Percentiles rank a stretch among this genome's conserved stretches.
phyloP scores from a whole-genome alignment of 2,329 filamentous ascomycete genomes.

The Phialemonium atrogriseum region DNA sequence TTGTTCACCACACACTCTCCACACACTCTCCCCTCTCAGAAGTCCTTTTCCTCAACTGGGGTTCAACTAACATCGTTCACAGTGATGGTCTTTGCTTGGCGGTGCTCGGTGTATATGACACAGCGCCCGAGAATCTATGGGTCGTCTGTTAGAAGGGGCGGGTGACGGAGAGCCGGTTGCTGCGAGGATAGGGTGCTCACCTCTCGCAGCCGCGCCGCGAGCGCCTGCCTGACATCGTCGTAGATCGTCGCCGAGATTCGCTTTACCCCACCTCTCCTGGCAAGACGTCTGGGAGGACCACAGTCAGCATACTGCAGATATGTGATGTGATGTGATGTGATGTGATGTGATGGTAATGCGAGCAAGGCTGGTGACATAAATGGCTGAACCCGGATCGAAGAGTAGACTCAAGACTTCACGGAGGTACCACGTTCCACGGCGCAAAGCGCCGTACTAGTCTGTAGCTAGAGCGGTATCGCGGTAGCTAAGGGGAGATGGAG shows the following conservation, averaged over 20 bases:
- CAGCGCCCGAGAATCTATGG: slow-evolving; percentile 44
- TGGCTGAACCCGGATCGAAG: too few species aligned
- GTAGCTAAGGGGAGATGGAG: neutral
- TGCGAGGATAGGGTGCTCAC: slow-evolving; percentile 27
- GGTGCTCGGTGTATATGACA: slow-evolving; percentile 43
- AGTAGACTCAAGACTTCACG: too few species aligned
- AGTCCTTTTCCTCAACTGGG: too few species aligned
- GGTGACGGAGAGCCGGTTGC: too few species aligned
- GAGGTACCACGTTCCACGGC: too few species aligned
- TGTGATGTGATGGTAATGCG: neutral
- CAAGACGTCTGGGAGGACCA: slow-evolving; percentile 49
- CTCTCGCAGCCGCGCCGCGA: slow-evolving; percentile 40
- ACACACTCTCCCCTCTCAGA: too few species aligned
- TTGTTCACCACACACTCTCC: too few species aligned
- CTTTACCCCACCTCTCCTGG: slow-evolving; percentile 70
- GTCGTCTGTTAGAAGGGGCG: neutral
- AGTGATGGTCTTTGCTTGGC: slow-evolving; percentile 53
- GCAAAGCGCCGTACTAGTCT: too few species aligned
- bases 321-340: neutral
- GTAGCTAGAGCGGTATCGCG: too few species aligned
- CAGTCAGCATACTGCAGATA: slow-evolving; percentile 1
- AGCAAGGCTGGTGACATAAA: neutral
- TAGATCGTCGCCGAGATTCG: slow-evolving; percentile 60
- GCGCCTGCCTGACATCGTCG: slow-evolving; percentile 42
- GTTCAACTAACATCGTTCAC: slow-evolving; percentile 52